These are phyloP conservation scores for Aspergillus chevalieri DNA, from an alignment of 2,329 filamentous ascomycete species.

Conservation along the genomic window DNA sequence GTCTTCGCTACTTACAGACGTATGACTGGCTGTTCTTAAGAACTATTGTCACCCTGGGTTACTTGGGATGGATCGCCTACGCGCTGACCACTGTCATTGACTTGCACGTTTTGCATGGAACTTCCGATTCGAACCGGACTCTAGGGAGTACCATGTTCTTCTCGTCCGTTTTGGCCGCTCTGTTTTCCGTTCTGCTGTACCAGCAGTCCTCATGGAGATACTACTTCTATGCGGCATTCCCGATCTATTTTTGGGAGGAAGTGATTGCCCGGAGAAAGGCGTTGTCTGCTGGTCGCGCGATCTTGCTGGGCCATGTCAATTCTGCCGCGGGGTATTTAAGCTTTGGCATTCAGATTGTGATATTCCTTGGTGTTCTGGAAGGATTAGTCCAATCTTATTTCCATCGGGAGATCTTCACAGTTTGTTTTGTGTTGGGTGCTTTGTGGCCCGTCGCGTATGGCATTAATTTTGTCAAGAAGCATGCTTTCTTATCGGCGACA, in stretches of 20 bases:
- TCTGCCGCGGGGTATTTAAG: slow-evolving; percentile 53
- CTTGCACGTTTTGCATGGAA: slow-evolving; percentile 73
- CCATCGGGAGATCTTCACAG: slow-evolving; percentile 76
- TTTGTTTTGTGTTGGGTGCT: slow-evolving; percentile 67
- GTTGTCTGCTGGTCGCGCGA: slow-evolving; percentile 58
- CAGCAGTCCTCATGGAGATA: slow-evolving; percentile 78
- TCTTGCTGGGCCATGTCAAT: slow-evolving; percentile 63
- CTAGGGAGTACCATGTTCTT: slow-evolving; percentile 59
- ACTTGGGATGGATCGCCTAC: slow-evolving; percentile 92
- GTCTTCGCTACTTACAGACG: slow-evolving; percentile 88
- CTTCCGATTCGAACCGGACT: slow-evolving; percentile 58
- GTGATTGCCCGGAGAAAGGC: slow-evolving; percentile 72
- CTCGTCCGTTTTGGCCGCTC: slow-evolving; percentile 63
- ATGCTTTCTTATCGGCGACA: slow-evolving; percentile 57
- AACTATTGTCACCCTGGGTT: slow-evolving; percentile 80
- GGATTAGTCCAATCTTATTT: slow-evolving; percentile 87
- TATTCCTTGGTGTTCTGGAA: slow-evolving; percentile 70
- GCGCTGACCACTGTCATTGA: slow-evolving; percentile 84
- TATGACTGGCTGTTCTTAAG: slow-evolving; percentile 97
- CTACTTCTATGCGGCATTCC: slow-evolving; percentile 88
- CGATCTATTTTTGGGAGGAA: slow-evolving; percentile 93
- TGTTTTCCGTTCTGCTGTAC: slow-evolving; percentile 74
- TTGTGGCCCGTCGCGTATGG: slow-evolving; percentile 77
- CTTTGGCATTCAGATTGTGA: slow-evolving; percentile 57
- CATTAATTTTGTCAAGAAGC: slow-evolving; percentile 60